Conservation (phyloP, 202 grass and related monocot species). For the Bolboschoenoplectus hybrid region DNA sequence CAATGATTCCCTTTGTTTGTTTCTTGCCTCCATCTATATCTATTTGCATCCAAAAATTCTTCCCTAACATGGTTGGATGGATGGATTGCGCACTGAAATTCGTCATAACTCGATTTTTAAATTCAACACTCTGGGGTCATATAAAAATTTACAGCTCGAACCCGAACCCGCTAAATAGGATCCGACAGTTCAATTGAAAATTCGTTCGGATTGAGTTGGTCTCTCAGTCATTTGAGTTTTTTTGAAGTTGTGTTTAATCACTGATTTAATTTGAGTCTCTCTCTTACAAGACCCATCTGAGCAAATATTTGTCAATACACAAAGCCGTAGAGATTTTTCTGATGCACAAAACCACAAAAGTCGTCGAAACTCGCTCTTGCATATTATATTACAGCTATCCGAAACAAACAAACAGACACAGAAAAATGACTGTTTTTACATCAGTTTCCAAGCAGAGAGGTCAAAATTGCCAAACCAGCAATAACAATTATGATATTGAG, state of each 20-base stretch:
- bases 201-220: neutral
- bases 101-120: neutral
- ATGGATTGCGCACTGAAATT: neutral
- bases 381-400: constrained; percentile 23
- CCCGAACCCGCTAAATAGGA: no score
- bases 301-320: neutral
- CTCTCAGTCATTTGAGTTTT: no score
- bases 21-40: neutral
- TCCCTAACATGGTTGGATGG: neutral
- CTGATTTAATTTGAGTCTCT: no score
- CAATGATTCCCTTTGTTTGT: constrained; percentile 4
- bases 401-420: neutral
- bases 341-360: neutral
- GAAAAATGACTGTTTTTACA: neutral
- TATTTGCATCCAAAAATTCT: neutral
- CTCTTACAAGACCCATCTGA: no score
- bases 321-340: neutral
- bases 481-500: constrained; percentile 91
- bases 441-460: constrained; percentile 79
- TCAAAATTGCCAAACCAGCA: constrained; percentile 75
- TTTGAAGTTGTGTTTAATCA: no score
- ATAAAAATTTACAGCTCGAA: no score
- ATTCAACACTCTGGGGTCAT: neutral
- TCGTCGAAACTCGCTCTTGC: constrained; percentile 17
- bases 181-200: neutral